A percentile compares a stretch with the other conserved stretches of the same genome.
Evolutionary conservation across 768 basidiomycete species (phyloP).

Genomic region (Pleurotus salmoneostramineus): DNA sequence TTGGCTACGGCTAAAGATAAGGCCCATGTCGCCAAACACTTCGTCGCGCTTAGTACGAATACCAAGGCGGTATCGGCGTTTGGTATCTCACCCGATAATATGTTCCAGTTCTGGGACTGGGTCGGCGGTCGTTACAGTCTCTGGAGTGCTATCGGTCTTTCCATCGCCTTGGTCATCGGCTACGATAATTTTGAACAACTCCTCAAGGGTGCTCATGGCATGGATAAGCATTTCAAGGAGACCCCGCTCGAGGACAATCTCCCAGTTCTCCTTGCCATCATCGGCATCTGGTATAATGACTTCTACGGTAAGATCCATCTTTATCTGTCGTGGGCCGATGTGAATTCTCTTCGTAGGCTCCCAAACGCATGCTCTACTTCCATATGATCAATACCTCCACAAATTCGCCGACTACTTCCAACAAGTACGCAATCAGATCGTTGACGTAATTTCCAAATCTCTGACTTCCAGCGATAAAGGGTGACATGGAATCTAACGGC

Average conservation of each 20-base stretch:
- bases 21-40: slow-evolving; percentile 95
- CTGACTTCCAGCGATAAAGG: slow-evolving; percentile 30
- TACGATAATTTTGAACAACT: slow-evolving; percentile 92
- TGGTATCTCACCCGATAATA: slow-evolving; percentile 87
- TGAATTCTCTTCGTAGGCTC: slow-evolving; percentile 46
- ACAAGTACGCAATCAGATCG: slow-evolving; percentile 42
- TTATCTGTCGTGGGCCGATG: not conserved
- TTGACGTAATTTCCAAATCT: not conserved
- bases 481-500: slow-evolving; percentile 99
- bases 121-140: slow-evolving; percentile 98
- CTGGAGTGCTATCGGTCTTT: slow-evolving; percentile 97
- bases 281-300: slow-evolving; percentile 99
- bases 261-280: slow-evolving; percentile 83
- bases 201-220: slow-evolving; percentile 89
- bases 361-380: slow-evolving; percentile 92
- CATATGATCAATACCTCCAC: slow-evolving; percentile 98
- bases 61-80: slow-evolving; percentile 90
- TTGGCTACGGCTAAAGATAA: slow-evolving; percentile 77
- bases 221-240: slow-evolving; percentile 96
- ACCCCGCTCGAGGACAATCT: slow-evolving; percentile 86
- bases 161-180: slow-evolving; percentile 90
- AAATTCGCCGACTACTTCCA: slow-evolving; percentile 99
- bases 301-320: slow-evolving; percentile 66
- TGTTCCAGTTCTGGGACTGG: slow-evolving; percentile 99
- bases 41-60: slow-evolving; percentile 97